Conservation (phyloP, 805 yeast species). For the Maudiozyma barnettii region DNA sequence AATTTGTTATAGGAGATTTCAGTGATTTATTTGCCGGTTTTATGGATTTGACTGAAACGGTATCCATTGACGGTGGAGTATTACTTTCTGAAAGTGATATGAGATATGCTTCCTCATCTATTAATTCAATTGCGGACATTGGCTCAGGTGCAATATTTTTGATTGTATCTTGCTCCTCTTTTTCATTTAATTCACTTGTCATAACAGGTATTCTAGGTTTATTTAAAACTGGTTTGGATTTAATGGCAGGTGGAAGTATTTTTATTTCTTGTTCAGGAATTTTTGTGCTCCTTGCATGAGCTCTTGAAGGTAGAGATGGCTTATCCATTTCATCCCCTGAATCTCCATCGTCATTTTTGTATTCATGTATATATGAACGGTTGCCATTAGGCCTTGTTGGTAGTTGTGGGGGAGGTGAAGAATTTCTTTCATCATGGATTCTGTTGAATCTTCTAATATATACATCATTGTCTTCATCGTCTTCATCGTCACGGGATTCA, state of each 20-base stretch:
- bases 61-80: not conserved
- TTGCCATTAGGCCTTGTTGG: constrained; percentile 1
- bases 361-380: not conserved
- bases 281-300: not conserved
- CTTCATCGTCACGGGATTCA: not conserved
- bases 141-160: not conserved
- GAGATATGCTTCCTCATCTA: not conserved
- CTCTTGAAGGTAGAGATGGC: not conserved
- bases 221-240: not conserved
- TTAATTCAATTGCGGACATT: not conserved
- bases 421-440: not conserved
- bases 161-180: not conserved
- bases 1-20: too few relatives aligned
- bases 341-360: too few relatives aligned
- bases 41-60: too few relatives aligned
- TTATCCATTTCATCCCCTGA: not conserved
- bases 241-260: not conserved
- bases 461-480: not conserved
- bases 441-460: not conserved
- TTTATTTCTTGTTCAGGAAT: not conserved
- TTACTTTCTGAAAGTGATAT: not conserved
- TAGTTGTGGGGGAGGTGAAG: constrained; percentile 6
- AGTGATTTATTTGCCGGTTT: not conserved
- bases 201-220: not conserved
- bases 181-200: not conserved